Conservation (phyloP, 2,329 filamentous ascomycete genomes). For the Periconia digitata region DNA sequence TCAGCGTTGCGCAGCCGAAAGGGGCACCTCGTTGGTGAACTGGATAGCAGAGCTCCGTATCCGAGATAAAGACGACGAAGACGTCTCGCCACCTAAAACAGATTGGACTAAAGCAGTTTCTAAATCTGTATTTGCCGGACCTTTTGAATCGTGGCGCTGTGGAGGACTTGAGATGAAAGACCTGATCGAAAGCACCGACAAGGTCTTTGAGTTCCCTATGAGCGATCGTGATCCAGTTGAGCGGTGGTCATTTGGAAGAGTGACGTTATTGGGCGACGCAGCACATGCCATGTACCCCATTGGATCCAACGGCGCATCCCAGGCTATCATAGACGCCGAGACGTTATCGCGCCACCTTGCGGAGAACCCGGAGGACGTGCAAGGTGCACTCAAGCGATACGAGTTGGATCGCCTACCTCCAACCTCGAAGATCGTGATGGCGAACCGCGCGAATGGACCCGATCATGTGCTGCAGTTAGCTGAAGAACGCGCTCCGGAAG, state of each 20-base stretch:
- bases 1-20: slow-evolving; percentile 32
- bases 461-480: slow-evolving; percentile 52
- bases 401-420: slow-evolving; percentile 45
- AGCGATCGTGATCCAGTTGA: slow-evolving; percentile 48
- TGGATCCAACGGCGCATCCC: slow-evolving; percentile 48
- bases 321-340: slow-evolving; percentile 51
- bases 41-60: slow-evolving; percentile 52
- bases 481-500: slow-evolving; percentile 47
- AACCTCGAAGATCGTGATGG: slow-evolving; percentile 50
- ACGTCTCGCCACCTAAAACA: slow-evolving; percentile 48
- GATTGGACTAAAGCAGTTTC: slow-evolving; percentile 49
- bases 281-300: slow-evolving; percentile 50
- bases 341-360: slow-evolving; percentile 39
- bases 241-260: slow-evolving; percentile 39
- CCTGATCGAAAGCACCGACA: slow-evolving; percentile 46
- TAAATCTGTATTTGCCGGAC: slow-evolving; percentile 44
- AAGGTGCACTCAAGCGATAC: slow-evolving; percentile 42
- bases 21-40: slow-evolving; percentile 47
- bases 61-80: slow-evolving; percentile 45
- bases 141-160: slow-evolving; percentile 47
- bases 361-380: slow-evolving; percentile 21
- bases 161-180: slow-evolving; percentile 48
- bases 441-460: slow-evolving; percentile 50
- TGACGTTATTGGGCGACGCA: slow-evolving; percentile 46
- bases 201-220: slow-evolving; percentile 52